Evolutionary conservation across 768 basidiomycete genomes (phyloP), one percentile per base, ranked within the genome.

Genomic region (Cystofilobasidium bisporidii): DNA sequence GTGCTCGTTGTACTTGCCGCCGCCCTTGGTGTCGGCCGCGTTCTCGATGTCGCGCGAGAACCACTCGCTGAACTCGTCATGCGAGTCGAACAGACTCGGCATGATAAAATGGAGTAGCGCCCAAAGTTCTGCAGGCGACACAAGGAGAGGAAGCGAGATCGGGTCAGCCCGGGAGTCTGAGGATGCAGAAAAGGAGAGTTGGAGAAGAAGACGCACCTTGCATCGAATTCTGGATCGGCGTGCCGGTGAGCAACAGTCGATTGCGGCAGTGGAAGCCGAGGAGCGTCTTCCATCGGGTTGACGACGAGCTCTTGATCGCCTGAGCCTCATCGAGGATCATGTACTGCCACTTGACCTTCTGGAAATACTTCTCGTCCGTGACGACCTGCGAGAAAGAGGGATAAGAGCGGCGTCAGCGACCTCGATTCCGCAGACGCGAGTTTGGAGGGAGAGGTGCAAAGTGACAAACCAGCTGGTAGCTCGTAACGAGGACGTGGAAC

Each of bases 261-360:
- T 99, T 99, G 63, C 96, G 84, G 74, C 94, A 98, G 38, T 92
- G 90, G 77, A 98, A 91, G 22, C 91, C 88, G 56, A 99, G 84
- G 22, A 98, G 80, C 0, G 93, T 94, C 78, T 97, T 98, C 96
- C 96, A 99, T 50, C 96, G 83, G 12, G 90, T 88, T 77, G 89
- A 91, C 28, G 89, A 85, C 28, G 96, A 92, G 74, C 92, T 94
- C 81, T 99, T 99, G 82, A 99, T 98, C 65, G 97, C 97, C 78
- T 99, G 96, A 2, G 96, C 96, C 78, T 99, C 96, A 73, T 99
- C 96, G n/a, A 99, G 82, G 68, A 99, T 85, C 94, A 98, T 98
- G 76, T 98, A 99, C 78, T 99, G 96, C 96, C 96, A 99, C 74
- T 91, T 94, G 70, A 97, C 87, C 45, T 89, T 84, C 74, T 96